Base-by-base conservation (phyloP, 225 moss, liverwort and hornwort species). In the Thuidium tamariscinum region DNA sequence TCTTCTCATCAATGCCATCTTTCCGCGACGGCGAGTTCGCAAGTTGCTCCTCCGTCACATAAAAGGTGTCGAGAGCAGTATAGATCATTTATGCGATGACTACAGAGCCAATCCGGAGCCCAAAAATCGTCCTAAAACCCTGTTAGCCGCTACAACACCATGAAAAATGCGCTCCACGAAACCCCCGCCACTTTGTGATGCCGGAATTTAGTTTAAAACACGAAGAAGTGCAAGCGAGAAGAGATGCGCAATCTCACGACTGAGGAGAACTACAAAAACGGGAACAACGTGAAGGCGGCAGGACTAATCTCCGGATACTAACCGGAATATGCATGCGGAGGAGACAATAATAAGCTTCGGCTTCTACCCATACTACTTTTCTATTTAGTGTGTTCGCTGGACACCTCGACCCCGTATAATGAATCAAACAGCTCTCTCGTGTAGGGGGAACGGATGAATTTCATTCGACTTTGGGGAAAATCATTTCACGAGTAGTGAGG, bases 41-140 rank as follows among this genome's bases (percentile, higher is more conserved):
- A 90, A 99, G 95, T 84, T 96, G 96, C 86, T 97, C 96, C 87
- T 95, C 92, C 70, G 93, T 87, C 78, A 97, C 90, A 91, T 99
- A 97, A 83, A 99, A 97, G 65, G 99, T 97, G 89, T 99, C 97
- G 71, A 99, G 97, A 81, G 99, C 93, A 87, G 97, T 99, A 90
- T 99, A 99, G 97, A 99, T 99, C 99, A 99, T 99, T 93, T 92
- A 88, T 59, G 70, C 90, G 59, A 82, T 74, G 81, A 77, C 77
- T 34, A 49, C 69, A 87, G 51, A 83, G 15, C 46, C 49, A 32
- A 69, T 32, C 34, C 75, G 48, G 51, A 23, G 48, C 37, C 77
- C 59, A 5, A 32, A 66, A 82, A 29, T 30, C 66, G 81, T 54
- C 61, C 74, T 23, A 74, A 52, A 54, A 5, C 46, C 86, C 62